Evolutionary conservation across 1,139 yeast species (phyloP), one percentile per base, ranked within the genome.

Genomic region (Kurtzmaniella quercitrusa): DNA sequence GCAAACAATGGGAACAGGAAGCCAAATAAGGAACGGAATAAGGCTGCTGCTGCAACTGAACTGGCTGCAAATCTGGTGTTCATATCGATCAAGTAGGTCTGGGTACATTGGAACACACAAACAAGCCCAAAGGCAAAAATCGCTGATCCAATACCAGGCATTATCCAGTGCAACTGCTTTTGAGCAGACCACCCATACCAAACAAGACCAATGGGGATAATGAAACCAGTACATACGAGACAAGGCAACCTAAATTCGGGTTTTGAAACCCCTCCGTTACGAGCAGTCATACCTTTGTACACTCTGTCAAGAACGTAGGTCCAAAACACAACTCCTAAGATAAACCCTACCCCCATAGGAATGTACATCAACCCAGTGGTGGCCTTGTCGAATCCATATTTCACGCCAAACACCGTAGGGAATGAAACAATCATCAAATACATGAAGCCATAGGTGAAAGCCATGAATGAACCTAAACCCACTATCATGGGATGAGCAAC

Each of bases 161-260:
- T 75, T 29, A 81, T 66, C 82, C 85, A 81, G 46, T 62, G 75
- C 36, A 66, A 50, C 41, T 64, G 57, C 25, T 68, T 66, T 50
- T 81, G 66, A 1, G 82, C 83, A 24, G 79, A 69, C 85, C 86
- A 81, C 3, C 87, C 86, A 54, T 77, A 81, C 74, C 83, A 75
- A 37, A 81, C 62, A 37, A 81, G 64, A 0, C 83, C 84, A 31
- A 67, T 58, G 1, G 84, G 79, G 39, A 75, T 63, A 3, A 73
- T 62, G 2, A 79, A 46, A 1, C 82, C 81, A 21, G 79, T 61
- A 29, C 61, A 54, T 47, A 70, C 51, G 11, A 78, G 56, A 45
- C 75, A 60, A 10, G 79, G 80, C 33, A 79, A 57, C 41, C 83
- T 62, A 55, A 56, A 77, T 52, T 80, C 85, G 1, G 85, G 85